Conservation (phyloP, 768 basidiomycete species). For the Mycena sanguinolenta region DNA sequence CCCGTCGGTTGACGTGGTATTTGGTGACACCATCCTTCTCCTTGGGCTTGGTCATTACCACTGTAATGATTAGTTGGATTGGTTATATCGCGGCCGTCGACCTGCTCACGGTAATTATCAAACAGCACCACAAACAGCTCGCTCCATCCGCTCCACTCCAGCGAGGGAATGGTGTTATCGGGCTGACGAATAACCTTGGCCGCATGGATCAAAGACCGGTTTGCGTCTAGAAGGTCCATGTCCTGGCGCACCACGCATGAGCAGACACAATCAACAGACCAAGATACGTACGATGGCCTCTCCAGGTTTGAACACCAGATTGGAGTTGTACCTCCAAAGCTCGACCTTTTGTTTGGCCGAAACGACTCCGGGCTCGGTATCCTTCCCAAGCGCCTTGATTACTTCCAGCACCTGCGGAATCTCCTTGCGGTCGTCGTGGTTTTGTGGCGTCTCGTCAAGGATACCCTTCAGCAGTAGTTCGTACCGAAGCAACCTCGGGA, state of each 20-base stretch:
- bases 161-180: constrained; percentile 54
- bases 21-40: constrained; percentile 81
- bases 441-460: constrained; percentile 77
- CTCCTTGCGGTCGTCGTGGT: constrained; percentile 83
- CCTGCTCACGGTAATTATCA: constrained; percentile 88
- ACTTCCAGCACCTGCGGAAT: constrained; percentile 91
- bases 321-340: constrained; percentile 87
- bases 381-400: constrained; percentile 88
- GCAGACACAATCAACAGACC: constrained; percentile 6
- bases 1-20: constrained; percentile 86
- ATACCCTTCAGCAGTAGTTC: constrained; percentile 89
- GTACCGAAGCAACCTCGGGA: constrained; percentile 91
- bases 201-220: constrained; percentile 85
- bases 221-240: constrained; percentile 89
- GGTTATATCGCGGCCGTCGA: neutral
- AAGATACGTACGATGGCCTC: constrained; percentile 68
- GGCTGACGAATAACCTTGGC: constrained; percentile 89
- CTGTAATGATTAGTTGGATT: constrained; percentile 51
- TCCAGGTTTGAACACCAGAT: constrained; percentile 83
- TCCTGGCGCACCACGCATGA: constrained; percentile 59
- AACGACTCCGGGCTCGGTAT: constrained; percentile 88
- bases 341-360: constrained; percentile 92
- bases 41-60: constrained; percentile 90
- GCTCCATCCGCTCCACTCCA: constrained; percentile 75
- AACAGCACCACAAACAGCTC: constrained; percentile 93